Evolutionary conservation across 495 filamentous ascomycete species (phyloP).

Genomic region (Aspergillus ellipticus): DNA sequence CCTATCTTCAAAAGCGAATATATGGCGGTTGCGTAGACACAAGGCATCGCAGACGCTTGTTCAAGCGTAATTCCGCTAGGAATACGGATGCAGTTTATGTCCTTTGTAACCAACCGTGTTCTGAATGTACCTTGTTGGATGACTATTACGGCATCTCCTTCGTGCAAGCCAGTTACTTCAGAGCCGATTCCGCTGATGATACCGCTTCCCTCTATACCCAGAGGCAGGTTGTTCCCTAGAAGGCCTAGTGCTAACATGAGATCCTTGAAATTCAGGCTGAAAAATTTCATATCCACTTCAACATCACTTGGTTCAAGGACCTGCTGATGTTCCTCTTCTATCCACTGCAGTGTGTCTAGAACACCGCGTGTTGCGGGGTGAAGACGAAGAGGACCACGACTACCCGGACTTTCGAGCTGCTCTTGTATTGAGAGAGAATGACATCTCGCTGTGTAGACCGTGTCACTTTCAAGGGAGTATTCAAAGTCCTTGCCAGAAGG

Average conservation of each 20-base stretch:
- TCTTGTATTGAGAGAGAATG: background rate
- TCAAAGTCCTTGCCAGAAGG: background rate
- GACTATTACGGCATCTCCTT: background rate
- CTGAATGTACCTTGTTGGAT: background rate
- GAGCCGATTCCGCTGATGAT: background rate
- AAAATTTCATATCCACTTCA: background rate
- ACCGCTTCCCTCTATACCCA: background rate
- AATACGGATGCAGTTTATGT: background rate
- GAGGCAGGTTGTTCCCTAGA: background rate
- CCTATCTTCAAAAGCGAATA: background rate
- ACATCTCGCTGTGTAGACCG: background rate
- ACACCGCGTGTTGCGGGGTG: background rate
- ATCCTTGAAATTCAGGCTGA: background rate
- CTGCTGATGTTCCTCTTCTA: background rate
- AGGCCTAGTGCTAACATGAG: background rate
- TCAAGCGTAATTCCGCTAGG: background rate
- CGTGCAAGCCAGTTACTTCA: background rate
- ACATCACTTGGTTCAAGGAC: background rate
- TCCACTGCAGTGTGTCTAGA: background rate
- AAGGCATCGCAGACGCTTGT: background rate
- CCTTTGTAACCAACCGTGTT: background rate
- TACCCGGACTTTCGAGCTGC: background rate
- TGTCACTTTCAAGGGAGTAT: background rate
- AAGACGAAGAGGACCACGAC: background rate
- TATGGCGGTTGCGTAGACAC: background rate